Evolutionary conservation across 1,284 basidiomycete genomes (phyloP), one percentile per base, ranked within the genome.

Genomic region (Bjerkandera adusta): DNA sequence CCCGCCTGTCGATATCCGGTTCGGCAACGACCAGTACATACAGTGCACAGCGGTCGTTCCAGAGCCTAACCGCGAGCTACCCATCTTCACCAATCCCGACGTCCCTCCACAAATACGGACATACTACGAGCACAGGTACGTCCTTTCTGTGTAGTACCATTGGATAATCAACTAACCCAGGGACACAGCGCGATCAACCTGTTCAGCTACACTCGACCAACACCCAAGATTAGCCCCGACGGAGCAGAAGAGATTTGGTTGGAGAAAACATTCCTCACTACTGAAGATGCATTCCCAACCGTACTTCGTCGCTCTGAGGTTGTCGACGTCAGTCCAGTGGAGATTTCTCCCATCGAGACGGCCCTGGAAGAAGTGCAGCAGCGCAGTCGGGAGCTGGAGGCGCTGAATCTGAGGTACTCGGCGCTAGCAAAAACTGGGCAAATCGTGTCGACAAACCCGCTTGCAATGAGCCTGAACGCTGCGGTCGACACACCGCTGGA

Each of bases 261-360:
- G 1, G 92, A 97, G 63, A 97, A 95, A 72, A 89, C 85, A 0
- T 85, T 83, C 52, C 81, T 87, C 58, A 90, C 82, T 0, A 92
- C 91, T 2, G 92, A 95, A 63, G 92, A 96, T 56, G 77, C 83
- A 0, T 92, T 99, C 68, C 96, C 96, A 0, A 94, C 92, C 0
- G 89, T 98, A 3, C 76, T 98, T 29, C 83, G 90, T 34, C 81
- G 96, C 13, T 94, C 92, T 4, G 93, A 97, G 61, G 82, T 98
- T 24, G 72, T 93, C n/a, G 83, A 80, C 30, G 71, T 85, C 29
- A 76, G 85, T 35, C 70, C 88, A 29, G 72, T 83, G 39, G 89
- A 96, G 64, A 84, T 97, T 43, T 92, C 91, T 4, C 94, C 96
- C 0, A 72, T 97, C 12, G 86, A 93, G 58, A 86, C 80, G 50